These are phyloP conservation scores for Trichoderma koningiopsis DNA, from an alignment of 2,329 filamentous ascomycete genomes.

Conservation along the genomic window DNA sequence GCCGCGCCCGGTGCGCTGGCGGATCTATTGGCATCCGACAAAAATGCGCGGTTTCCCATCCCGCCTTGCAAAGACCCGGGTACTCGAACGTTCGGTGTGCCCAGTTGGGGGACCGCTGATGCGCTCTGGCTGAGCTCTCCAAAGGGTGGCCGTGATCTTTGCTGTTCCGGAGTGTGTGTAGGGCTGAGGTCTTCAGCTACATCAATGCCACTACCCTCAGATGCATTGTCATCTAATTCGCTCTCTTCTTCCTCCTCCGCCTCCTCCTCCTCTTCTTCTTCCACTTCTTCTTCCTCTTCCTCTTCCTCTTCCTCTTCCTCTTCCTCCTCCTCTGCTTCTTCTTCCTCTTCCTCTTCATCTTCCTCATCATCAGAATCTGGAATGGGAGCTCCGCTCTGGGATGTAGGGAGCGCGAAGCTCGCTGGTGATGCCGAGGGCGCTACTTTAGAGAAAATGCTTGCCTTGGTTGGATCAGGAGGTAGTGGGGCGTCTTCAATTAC, in stretches of 20 bases:
- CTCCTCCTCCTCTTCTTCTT: background rate
- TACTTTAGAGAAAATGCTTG: constrained; percentile 34
- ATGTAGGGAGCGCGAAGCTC: constrained; percentile 39
- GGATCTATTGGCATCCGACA: constrained; percentile 56
- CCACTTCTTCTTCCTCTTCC: background rate
- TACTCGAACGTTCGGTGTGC: constrained; percentile 63
- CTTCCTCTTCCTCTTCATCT: constrained; percentile 24
- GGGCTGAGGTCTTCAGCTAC: constrained; percentile 66
- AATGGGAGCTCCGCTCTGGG: constrained; percentile 41
- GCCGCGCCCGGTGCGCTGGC: constrained; percentile 63
- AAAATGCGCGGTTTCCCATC: constrained; percentile 52
- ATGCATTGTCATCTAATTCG: constrained; percentile 47
- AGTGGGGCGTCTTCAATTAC: constrained; percentile 41
- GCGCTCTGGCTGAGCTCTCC: constrained; percentile 55
- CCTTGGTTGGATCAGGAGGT: constrained; percentile 45
- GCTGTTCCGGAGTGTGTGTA: constrained; percentile 51
- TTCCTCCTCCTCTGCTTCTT: background rate
- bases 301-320: background rate
- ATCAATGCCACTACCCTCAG: constrained; percentile 65
- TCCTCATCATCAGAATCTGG: constrained; percentile 46
- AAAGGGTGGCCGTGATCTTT: constrained; percentile 52
- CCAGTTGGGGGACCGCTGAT: constrained; percentile 58
- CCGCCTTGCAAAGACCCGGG: constrained; percentile 69
- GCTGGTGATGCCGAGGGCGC: constrained; percentile 47
- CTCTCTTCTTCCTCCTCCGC: constrained; percentile 45